Evolutionary conservation across 345 rosid species (phyloP), one percentile per base, ranked within the genome.

Genomic region (Eucalyptus sp.): DNA sequence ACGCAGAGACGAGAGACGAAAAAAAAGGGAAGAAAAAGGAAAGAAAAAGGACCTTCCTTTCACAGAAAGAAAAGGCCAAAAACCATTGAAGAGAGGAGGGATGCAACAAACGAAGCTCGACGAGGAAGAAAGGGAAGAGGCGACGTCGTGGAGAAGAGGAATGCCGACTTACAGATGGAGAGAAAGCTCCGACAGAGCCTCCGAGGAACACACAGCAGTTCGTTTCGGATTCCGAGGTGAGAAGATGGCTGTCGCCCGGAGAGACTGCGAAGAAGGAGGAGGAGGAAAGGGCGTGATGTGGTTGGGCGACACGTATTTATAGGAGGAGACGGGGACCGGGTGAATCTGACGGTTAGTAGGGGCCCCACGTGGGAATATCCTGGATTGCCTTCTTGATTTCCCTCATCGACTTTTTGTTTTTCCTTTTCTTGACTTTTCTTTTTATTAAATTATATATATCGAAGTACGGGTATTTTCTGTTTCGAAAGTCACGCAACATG

Each of bases 401-500:
- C 37, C 76, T 15, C 8, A 8, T n/a, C 12, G 24, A 33, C 27
- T 20, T 37, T 37, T 41, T 24, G 25, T 20, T 14, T 20, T 37
- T 18, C 13, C 6, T 16, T n/a, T 4, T 8, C 10, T n/a, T 31
- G 5, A 15, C 10, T 86, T 86, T 20, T 50, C 16, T 2, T 86
- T 85, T 85, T 49, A 13, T 49, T 25, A 49, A 29, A 27, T 13
- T 4, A n/a, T n/a, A n/a, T 33, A 33, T 33, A 14, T 64, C 22
- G 3, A 15, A 64, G 14, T 15, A 64, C 3, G 1, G 1, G 20
- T n/a, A 7, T 7, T 7, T 7, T 4, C 3, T 7, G 10, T 15
- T n/a, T n/a, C 1, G 2, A 27, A 52, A 52, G 25, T 52, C 58
- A 52, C 58, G 2, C 0, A 2, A 52, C 25, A 52, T 52, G 25